phyloP scores from a whole-genome alignment of 2,329 filamentous ascomycete species.

The Aspergillus sp. region DNA sequence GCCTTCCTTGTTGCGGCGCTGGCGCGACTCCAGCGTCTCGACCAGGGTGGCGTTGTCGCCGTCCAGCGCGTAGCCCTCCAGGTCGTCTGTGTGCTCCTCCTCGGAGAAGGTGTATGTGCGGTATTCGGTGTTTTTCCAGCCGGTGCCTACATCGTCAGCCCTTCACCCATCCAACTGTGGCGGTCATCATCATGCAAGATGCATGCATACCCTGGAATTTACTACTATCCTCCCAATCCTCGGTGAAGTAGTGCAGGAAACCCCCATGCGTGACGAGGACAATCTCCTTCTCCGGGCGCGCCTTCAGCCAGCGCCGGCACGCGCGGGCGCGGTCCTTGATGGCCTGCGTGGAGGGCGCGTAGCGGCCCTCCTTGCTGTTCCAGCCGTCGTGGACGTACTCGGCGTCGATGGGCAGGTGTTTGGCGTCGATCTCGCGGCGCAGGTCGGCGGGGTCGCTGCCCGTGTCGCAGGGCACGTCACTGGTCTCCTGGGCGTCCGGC shows the following conservation, averaged over 20 bases:
- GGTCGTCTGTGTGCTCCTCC: slow-evolving; percentile 48
- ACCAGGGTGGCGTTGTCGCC: slow-evolving; percentile 42
- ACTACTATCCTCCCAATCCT: slow-evolving; percentile 69
- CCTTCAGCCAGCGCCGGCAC: slow-evolving; percentile 58
- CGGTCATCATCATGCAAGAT: no score
- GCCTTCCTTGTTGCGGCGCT: slow-evolving; percentile 39
- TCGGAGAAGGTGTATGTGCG: slow-evolving; percentile 66
- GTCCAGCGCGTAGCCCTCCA: slow-evolving; percentile 34
- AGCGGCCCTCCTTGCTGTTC: slow-evolving; percentile 64
- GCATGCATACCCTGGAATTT: slow-evolving; percentile 47
- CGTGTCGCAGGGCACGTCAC: slow-evolving; percentile 71
- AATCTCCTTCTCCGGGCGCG: slow-evolving; percentile 62
- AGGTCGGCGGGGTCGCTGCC: slow-evolving; percentile 61
- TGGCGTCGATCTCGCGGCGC: slow-evolving; percentile 58
- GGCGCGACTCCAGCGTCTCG: slow-evolving; percentile 43
- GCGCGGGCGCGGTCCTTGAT: slow-evolving; percentile 62
- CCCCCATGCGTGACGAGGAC: slow-evolving; percentile 80
- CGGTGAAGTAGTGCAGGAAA: slow-evolving; percentile 79
- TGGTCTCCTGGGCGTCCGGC: slow-evolving; percentile 77
- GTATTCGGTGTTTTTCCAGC: slow-evolving; percentile 72
- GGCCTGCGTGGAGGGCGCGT: slow-evolving; percentile 48
- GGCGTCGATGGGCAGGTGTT: slow-evolving; percentile 61
- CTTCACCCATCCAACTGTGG: no score
- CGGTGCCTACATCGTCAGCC: slow-evolving; percentile 55
- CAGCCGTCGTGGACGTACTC: slow-evolving; percentile 62